Evolutionary conservation across 208 protist genomes (phyloP).

Genomic region (Willaertia magna): DNA sequence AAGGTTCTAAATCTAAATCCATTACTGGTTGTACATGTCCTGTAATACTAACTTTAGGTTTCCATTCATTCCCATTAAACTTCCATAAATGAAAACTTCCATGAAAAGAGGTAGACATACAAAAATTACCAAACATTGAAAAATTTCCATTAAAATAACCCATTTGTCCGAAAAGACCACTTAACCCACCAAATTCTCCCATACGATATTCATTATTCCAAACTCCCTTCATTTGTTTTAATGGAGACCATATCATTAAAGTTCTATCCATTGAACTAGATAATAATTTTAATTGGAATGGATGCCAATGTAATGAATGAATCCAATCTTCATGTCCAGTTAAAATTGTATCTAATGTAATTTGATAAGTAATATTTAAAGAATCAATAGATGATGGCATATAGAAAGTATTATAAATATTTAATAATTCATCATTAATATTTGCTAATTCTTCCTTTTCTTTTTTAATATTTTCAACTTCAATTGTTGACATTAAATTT

Average conservation of each 20-base stretch:
- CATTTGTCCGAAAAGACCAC: slow-evolving; percentile 9
- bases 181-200: slow-evolving; percentile 6
- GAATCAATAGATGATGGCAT: slow-evolving; percentile 13
- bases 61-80: not conserved
- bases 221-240: slow-evolving; percentile 11
- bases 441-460: not conserved
- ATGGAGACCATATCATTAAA: slow-evolving; percentile 35
- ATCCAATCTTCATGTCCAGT: slow-evolving; percentile 42
- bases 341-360: slow-evolving; percentile 30
- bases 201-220: not conserved
- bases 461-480: too few species aligned
- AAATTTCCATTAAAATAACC: not conserved
- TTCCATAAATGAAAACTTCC: slow-evolving; percentile 8
- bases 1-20: slow-evolving; percentile 9
- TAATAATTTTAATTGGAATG: slow-evolving; percentile 25
- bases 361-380: not conserved
- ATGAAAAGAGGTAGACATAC: not conserved
- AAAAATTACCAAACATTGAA: not conserved
- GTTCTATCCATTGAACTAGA: slow-evolving; percentile 41
- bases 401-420: not conserved
- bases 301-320: slow-evolving; percentile 34
- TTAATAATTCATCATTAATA: slow-evolving; percentile 4
- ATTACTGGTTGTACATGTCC: slow-evolving; percentile 16
- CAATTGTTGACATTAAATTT: not conserved
- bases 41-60: not conserved